Evolutionary conservation across 176 grass and related monocot genomes (phyloP), one percentile per base, ranked within the genome.

Genomic region (Raddia guianensis): DNA sequence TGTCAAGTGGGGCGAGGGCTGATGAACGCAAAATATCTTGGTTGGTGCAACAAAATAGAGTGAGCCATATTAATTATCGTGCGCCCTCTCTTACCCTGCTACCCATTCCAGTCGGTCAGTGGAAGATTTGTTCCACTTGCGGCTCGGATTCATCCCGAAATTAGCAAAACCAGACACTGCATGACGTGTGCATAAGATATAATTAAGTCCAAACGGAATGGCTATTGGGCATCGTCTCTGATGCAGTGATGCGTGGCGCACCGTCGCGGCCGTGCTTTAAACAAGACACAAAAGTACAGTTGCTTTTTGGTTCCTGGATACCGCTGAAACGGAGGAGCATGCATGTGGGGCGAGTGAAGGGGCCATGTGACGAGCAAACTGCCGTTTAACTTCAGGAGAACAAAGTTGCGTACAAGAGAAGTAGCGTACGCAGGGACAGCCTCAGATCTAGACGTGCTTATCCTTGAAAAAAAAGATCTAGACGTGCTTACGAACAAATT

Each of bases 261-360:
- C 27, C 27, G 27, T 27, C 27, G 33, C 11, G 32, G 3, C 27
- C 32, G 45, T 68, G 13, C 12, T 13, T 63, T 53, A 45, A 45
- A 18, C 3, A 55, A 42, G 3, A 55, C 43, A 60, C 37, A 61
- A 76, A 78, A 88, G 75, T 79, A 62, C 53, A 21, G 8, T 5
- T 49, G 6, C 75, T 88, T 87, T 88, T 27, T 40, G 1, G 42
- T 47, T 27, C 10, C 33, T 0, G 7, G 2, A 9, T 50, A 58
- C 46, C 52, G 43, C 0, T 33, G 46, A 13, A 74, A 58, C 49
- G 35, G 40, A 33, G 45, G 10, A 1, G 2, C 86, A 68, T 79
- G 74, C 68, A 65, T 71, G 66, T 72, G 67, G 44, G 6, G 43
- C 11, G 27, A 16, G 21, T 63, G 59, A 83, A 63, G 51, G 42